Evolutionary conservation across 148 eudicot genomes (phyloP), one percentile per base, ranked within the genome.

Genomic region (Oxyria digyna): DNA sequence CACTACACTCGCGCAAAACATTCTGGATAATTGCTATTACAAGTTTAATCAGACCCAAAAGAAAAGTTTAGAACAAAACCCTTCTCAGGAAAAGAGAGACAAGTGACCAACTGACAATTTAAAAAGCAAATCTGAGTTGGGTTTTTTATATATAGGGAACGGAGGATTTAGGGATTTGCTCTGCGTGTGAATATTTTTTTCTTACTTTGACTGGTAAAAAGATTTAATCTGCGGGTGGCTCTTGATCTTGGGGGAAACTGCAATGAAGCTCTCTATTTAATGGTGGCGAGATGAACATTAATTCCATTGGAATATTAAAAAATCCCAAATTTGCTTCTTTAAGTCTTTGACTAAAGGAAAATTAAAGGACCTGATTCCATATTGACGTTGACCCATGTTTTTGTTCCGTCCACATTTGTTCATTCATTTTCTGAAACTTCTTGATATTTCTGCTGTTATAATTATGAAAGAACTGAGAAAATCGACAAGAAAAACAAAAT

Each of bases 1-100:
- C 48, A 11, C 57, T 42, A 42, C 70, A 67, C 59, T 74, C 55
- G 79, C 83, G 42, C 81, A 77, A 42, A 78, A 37, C 69, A 67
- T 62, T 23, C 31, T 78, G 3, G 38, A 6, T 3, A 2, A 6
- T 35, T 35, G 4, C n/a, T n/a, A n/a, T n/a, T n/a, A n/a, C n/a
- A n/a, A n/a, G n/a, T n/a, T n/a, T n/a, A n/a, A n/a, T n/a, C n/a
- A n/a, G n/a, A n/a, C n/a, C n/a, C n/a, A n/a, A n/a, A n/a, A n/a
- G 6, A 6, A 35, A 45, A 45, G 64, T 41, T 66, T 68, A 68
- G 75, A 49, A 64, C 74, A 67, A 27, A 72, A 50, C 78, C 76
- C 83, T 13, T 11, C 18, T 37, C 32, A 31, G 46, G 37, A 8
- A 31, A 31, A 54, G 31, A 54, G 62, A 54, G 62, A 54, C 14